A percentile compares a stretch with the other conserved stretches of the same genome.
Conservation (phyloP, 2,329 filamentous ascomycete genomes). For the Moelleriella libera region DNA sequence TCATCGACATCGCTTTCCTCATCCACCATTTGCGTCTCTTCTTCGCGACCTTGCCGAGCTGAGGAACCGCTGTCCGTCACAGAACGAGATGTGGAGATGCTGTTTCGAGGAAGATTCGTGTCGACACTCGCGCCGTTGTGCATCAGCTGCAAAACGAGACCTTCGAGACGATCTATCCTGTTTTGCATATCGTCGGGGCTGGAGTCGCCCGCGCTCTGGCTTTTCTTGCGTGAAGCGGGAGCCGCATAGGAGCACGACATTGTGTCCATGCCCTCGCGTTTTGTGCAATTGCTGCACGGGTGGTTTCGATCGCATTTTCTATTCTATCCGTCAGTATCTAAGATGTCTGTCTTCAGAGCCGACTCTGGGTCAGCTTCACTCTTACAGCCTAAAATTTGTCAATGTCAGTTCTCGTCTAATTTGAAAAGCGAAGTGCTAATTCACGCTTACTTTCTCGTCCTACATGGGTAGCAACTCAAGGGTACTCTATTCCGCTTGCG, state of each 20-base stretch:
- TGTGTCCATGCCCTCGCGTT: conserved; percentile 72
- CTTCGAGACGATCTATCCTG: conserved; percentile 88
- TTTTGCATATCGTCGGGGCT: conserved; percentile 95
- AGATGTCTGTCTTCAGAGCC: neutral
- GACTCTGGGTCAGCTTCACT: neutral
- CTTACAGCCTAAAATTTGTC: conserved; percentile 22
- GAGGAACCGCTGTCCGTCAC: conserved; percentile 29
- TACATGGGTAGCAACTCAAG: conserved; percentile 80
- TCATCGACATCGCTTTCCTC: conserved; percentile 53
- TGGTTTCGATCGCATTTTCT: conserved; percentile 88
- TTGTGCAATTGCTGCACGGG: conserved; percentile 90
- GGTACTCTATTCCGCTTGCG: conserved; percentile 86
- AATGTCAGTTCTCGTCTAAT: conserved; percentile 1
- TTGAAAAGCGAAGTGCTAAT: neutral
- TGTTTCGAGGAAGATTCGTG: conserved; percentile 16
- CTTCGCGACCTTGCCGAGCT: conserved; percentile 37
- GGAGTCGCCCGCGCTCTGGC: conserved; percentile 42
- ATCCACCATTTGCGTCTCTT: conserved; percentile 36
- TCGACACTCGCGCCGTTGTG: conserved; percentile 56
- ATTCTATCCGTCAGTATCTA: conserved; percentile 1
- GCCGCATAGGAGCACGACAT: conserved; percentile 75
- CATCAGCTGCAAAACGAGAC: conserved; percentile 85
- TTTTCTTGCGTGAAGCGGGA: conserved; percentile 58
- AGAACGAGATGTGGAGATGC: conserved; percentile 20
- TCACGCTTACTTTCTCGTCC: conserved; percentile 66